Base-by-base conservation (phyloP, 192 early-diverging fungal genomes). In the Entomortierella parvispora region DNA sequence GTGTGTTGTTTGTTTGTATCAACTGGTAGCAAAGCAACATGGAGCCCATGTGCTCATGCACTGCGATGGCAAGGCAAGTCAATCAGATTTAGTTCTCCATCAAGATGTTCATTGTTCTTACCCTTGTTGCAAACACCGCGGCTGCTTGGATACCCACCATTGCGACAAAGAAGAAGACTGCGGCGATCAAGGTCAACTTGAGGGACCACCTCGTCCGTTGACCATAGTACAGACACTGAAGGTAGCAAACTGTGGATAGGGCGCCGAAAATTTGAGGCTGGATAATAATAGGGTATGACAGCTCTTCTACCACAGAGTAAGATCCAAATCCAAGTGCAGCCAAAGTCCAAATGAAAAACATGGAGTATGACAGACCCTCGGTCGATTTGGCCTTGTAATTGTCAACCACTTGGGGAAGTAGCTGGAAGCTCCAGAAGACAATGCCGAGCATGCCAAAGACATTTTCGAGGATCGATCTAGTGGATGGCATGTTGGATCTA, bases 181-280 rank as follows among this genome's bases (percentile, higher is more conserved):
- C 53, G 1, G 22, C 15, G 2, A 54, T 15, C 32, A 62, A 4
- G 0, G 47, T 57, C 52, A 22, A 37, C 25, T 12, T 26, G 45
- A 48, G 20, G 15, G 52, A 44, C 71, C 71, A 67, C 9, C 58
- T 58, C 20, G 37, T 32, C 14, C 29, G 29, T 22, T 10, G 54
- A 34, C 54, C 34, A 32, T 25, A 49, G n/a, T 49, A 25, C 48
- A 49, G 48, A 20, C 56, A 4, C 52, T 40, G 37, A n/a, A 57
- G 67, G 74, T 12, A 58, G 44, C n/a, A 80, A 28, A 28, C 58
- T 56, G 55, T 80, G 79, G 3, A 45, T 26, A 12, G 49, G 22
- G 42, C 70, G 74, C 11, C 62, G 40, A 80, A 80, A 9, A 80
- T 17, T 33, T 80, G 79, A 18, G 79, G 79, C 32, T 80, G 79